These are phyloP conservation scores for Aspergillus vadensis DNA, from an alignment of 2,329 filamentous ascomycete species.

Conservation along the genomic window DNA sequence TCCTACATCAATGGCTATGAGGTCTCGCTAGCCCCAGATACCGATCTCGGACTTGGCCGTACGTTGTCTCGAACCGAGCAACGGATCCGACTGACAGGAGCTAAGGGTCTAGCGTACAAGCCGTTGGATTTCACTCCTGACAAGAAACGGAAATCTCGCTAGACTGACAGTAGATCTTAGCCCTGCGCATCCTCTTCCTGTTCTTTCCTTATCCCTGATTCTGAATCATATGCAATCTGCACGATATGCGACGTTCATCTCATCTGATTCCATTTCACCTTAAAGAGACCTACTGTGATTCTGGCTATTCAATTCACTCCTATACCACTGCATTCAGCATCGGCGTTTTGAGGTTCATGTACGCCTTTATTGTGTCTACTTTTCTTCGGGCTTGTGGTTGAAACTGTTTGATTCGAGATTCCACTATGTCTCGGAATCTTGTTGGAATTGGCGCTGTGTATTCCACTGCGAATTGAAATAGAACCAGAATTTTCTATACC, in stretches of 20 bases:
- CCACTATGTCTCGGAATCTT: not conserved
- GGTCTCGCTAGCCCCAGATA: conserved; percentile 43
- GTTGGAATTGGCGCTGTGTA: no score
- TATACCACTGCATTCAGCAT: not conserved
- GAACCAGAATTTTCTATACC: no score
- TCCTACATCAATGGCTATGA: conserved; percentile 42
- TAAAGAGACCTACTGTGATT: not conserved
- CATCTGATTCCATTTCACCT: no score
- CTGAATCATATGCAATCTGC: not conserved
- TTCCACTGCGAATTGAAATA: no score
- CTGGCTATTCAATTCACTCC: not conserved
- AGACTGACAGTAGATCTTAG: no score
- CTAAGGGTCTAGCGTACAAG: conserved; percentile 46
- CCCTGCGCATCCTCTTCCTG: not conserved
- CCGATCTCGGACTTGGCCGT: conserved; percentile 40
- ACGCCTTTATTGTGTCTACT: not conserved
- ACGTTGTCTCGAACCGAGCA: conserved; percentile 48
- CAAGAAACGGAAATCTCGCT: conserved; percentile 19
- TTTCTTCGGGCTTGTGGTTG: not conserved
- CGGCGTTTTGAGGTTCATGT: not conserved
- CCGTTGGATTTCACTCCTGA: conserved; percentile 35
- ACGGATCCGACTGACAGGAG: conserved; percentile 46
- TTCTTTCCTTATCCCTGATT: not conserved
- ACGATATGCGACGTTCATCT: not conserved
- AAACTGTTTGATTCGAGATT: conserved; percentile 10